phyloP scores from a whole-genome alignment of 1,139 yeast genomes.

The Saccharomyces hybrid region DNA sequence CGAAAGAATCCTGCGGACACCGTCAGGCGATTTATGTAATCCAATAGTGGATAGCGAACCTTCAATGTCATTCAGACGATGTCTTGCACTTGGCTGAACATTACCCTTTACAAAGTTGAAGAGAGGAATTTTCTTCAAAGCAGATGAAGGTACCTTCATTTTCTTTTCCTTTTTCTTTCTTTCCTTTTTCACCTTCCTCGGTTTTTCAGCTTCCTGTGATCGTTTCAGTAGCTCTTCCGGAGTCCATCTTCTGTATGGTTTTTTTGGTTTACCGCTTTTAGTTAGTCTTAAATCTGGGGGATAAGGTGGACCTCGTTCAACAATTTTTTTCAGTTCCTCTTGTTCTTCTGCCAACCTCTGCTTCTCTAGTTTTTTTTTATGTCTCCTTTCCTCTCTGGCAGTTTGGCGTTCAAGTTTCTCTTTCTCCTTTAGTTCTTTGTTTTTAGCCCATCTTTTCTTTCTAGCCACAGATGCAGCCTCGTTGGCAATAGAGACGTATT shows the following conservation, averaged over 20 bases:
- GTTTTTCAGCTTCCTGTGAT: conserved; percentile 7
- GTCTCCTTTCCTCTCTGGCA: conserved; percentile 17
- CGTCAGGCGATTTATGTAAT: conserved; percentile 2
- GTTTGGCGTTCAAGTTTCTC: conserved; percentile 11
- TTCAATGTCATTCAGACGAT: conserved; percentile 10
- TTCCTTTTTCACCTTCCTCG: conserved; percentile 15
- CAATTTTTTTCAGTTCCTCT: conserved; percentile 27
- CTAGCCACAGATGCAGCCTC: conserved; percentile 27
- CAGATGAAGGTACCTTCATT: conserved; percentile 19
- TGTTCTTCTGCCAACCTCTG: conserved; percentile 19
- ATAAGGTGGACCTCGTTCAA: conserved; percentile 32
- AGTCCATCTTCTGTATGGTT: conserved; percentile 31
- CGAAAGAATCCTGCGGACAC: conserved; percentile 4
- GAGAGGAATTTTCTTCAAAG: conserved; percentile 24
- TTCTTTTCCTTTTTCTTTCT: conserved; percentile 20
- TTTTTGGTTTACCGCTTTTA: conserved; percentile 31
- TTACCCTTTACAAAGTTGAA: conserved; percentile 22
- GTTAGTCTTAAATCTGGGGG: conserved; percentile 30
- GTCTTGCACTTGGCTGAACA: neutral
- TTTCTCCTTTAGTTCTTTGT: conserved; percentile 9
- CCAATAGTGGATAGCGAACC: conserved; percentile 7
- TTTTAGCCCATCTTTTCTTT: conserved; percentile 19
- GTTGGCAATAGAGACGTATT: conserved; percentile 17
- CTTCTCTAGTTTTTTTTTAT: conserved; percentile 17
- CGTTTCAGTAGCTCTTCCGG: conserved; percentile 27